phyloP scores from a whole-genome alignment of 106 monocot genomes.

The Xerophyta viscosa region DNA sequence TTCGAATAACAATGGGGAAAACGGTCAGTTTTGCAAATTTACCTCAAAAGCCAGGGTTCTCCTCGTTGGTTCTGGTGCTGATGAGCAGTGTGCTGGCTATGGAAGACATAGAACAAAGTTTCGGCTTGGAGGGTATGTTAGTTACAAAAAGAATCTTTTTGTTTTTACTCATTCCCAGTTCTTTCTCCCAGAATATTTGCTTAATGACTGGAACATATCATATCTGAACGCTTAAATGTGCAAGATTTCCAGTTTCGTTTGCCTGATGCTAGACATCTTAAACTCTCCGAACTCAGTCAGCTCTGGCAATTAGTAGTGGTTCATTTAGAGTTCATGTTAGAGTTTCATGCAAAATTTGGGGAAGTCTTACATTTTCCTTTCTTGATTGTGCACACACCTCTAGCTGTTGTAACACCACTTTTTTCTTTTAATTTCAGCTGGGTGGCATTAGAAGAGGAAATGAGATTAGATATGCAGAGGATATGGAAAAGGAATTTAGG shows the following conservation, averaged over 20 bases:
- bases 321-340: too few species aligned
- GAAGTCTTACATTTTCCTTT: too few species aligned
- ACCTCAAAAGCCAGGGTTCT: slow-evolving; percentile 66
- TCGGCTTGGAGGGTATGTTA: slow-evolving; percentile 60
- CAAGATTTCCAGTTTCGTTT: too few species aligned
- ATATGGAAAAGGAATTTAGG: slow-evolving; percentile 98
- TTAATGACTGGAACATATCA: too few species aligned
- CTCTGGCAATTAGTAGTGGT: too few species aligned
- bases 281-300: too few species aligned
- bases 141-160: neutral
- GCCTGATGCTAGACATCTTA: too few species aligned
- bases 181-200: too few species aligned
- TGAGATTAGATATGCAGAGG: slow-evolving; percentile 97
- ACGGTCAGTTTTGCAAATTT: slow-evolving; percentile 33
- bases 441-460: slow-evolving; percentile 69
- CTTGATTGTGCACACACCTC: too few species aligned
- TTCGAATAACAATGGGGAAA: slow-evolving; percentile 16
- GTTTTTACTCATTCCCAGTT: neutral
- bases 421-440: slow-evolving; percentile 35
- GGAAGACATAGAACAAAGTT: slow-evolving; percentile 85
- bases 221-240: too few species aligned
- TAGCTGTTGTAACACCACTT: too few species aligned
- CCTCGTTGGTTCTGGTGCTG: slow-evolving; percentile 94
- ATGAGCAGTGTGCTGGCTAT: slow-evolving; percentile 99
- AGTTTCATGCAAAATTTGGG: too few species aligned